A percentile compares a stretch with the other conserved stretches of the same genome.
Conservation (phyloP, 805 yeast species). For the Saturnispora halmiae region DNA sequence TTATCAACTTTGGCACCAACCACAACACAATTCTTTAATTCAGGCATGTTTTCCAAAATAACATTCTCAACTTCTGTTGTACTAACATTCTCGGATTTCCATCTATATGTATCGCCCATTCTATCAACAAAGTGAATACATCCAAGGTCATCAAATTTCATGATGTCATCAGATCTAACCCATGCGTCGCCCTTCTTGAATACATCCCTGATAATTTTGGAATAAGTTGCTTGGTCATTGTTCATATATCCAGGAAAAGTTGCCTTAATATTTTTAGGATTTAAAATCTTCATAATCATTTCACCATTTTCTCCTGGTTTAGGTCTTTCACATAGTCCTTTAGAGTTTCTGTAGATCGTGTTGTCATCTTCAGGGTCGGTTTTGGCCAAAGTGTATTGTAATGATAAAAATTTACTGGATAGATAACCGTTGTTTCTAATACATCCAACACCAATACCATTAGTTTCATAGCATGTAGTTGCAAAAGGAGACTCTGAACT, state of each 20-base stretch:
- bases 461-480: conserved; percentile 62
- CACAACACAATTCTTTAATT: conserved; percentile 62
- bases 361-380: conserved; percentile 77
- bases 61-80: conserved; percentile 89
- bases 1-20: conserved; percentile 80
- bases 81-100: conserved; percentile 94
- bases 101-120: conserved; percentile 89
- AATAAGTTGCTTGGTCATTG: conserved; percentile 66
- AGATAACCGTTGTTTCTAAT: conserved; percentile 75
- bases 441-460: conserved; percentile 67
- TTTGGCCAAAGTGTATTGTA: conserved; percentile 49
- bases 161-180: conserved; percentile 81
- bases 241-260: conserved; percentile 88
- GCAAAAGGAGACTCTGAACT: conserved; percentile 91
- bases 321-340: conserved; percentile 53
- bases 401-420: conserved; percentile 48
- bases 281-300: conserved; percentile 64
- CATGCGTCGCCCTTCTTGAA: conserved; percentile 84
- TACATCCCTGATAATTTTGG: conserved; percentile 66
- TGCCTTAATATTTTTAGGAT: conserved; percentile 51
- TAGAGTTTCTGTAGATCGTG: conserved; percentile 58
- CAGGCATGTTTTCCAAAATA: conserved; percentile 33
- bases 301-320: conserved; percentile 71
- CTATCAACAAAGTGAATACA: conserved; percentile 81
- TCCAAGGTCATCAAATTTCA: conserved; percentile 59